These are phyloP conservation scores for Penicillium turbatum DNA, from an alignment of 495 filamentous ascomycete genomes.

Conservation along the genomic window DNA sequence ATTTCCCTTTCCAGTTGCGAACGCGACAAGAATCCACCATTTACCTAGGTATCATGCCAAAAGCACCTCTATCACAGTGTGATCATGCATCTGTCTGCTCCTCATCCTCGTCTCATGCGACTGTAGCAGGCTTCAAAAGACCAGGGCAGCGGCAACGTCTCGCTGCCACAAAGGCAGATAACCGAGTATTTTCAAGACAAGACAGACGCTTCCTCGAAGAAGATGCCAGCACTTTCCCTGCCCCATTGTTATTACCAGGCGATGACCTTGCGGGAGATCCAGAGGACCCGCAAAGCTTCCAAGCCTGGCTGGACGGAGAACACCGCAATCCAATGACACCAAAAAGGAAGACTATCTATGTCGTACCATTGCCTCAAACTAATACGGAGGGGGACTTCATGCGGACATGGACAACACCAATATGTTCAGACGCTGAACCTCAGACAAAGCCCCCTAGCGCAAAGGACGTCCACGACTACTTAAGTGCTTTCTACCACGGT, in stretches of 20 bases:
- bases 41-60: neutral
- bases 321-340: conserved; percentile 51
- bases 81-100: conserved; percentile 5
- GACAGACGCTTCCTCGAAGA: neutral
- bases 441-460: conserved; percentile 11
- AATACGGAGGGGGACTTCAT: conserved; percentile 30
- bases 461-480: conserved; percentile 47
- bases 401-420: conserved; percentile 5
- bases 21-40: too few species aligned
- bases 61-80: neutral
- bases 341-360: conserved; percentile 49
- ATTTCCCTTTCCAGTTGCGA: neutral
- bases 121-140: conserved; percentile 9
- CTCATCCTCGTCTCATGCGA: conserved; percentile 8
- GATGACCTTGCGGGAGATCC: conserved; percentile 57
- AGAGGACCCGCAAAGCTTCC: conserved; percentile 53
- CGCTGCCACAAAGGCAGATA: conserved; percentile 9
- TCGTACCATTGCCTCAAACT: conserved; percentile 43
- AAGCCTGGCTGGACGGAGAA: conserved; percentile 48
- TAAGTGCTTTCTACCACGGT: conserved; percentile 59
- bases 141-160: conserved; percentile 6
- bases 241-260: conserved; percentile 55
- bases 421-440: neutral
- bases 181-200: neutral
- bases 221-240: conserved; percentile 43